phyloP scores from a whole-genome alignment of 2,329 filamentous ascomycete genomes.

The Talaromyces marneffei region DNA sequence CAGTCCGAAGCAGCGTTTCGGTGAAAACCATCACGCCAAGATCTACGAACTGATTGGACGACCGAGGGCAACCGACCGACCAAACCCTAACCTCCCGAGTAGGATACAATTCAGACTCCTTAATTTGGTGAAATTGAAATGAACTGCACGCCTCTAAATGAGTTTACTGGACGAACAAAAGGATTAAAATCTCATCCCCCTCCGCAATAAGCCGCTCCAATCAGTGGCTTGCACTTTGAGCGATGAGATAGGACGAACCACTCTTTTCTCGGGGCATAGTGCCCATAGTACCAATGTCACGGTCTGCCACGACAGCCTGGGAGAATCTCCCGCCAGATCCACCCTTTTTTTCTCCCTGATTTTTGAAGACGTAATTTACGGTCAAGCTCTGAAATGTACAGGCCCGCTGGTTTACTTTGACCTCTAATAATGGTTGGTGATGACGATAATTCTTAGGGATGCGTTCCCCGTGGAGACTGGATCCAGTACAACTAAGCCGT shows the following conservation, averaged over 20 bases:
- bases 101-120: not conserved
- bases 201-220: slow-evolving; percentile 4
- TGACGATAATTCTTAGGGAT: slow-evolving; percentile 38
- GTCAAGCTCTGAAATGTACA: not conserved
- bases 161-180: not conserved
- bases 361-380: slow-evolving; percentile 1
- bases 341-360: slow-evolving; percentile 2
- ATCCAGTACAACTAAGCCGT: slow-evolving; percentile 17
- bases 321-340: slow-evolving; percentile 12
- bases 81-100: not conserved
- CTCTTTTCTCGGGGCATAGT: not conserved
- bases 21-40: not conserved
- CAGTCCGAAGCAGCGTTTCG: not conserved
- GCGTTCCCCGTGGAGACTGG: slow-evolving; percentile 24
- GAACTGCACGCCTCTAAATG: not conserved
- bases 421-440: slow-evolving; percentile 16
- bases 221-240: not conserved
- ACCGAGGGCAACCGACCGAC: slow-evolving; percentile 9
- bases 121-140: not conserved
- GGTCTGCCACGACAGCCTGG: not conserved
- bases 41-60: not conserved
- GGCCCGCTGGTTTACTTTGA: slow-evolving; percentile 5
- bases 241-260: slow-evolving; percentile 5
- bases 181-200: not conserved
- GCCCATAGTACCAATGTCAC: not conserved